Conservation (phyloP, 176 grass and related monocot genomes). For the barley (Hordeum vulgare) region DNA sequence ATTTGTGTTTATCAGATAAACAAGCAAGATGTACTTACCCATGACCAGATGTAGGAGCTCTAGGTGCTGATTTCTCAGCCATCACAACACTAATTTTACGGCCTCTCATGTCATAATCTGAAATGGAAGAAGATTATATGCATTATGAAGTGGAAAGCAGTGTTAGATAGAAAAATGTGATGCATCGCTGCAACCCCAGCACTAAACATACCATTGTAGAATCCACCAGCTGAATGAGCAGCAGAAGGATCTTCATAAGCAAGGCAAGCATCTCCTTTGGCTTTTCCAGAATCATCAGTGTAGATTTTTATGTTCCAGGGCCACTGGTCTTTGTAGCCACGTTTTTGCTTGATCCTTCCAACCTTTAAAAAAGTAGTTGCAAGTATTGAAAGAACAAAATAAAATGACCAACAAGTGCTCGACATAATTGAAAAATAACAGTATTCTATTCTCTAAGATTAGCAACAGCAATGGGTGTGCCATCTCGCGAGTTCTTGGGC, state of each 20-base stretch:
- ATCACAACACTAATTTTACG: slow-evolving; percentile 84
- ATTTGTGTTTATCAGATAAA: slow-evolving; percentile 6
- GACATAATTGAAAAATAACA: not conserved
- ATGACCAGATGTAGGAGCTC: slow-evolving; percentile 72
- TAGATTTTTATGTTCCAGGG: slow-evolving; percentile 99
- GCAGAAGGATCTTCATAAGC: slow-evolving; percentile 99
- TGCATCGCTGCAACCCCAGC: not conserved
- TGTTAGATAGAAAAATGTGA: not conserved
- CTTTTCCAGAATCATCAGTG: slow-evolving; percentile 85
- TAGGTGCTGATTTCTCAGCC: slow-evolving; percentile 97
- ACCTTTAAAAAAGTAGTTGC: slow-evolving; percentile 42
- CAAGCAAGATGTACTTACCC: slow-evolving; percentile 49
- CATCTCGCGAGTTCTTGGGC: not conserved
- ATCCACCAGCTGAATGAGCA: slow-evolving; percentile 93
- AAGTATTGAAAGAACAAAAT: slow-evolving; percentile 1
- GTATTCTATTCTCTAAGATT: not conserved
- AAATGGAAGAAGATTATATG: slow-evolving; percentile 16
- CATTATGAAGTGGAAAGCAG: slow-evolving; percentile 9
- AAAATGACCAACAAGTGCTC: not conserved
- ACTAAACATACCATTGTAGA: slow-evolving; percentile 79
- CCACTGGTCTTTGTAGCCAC: slow-evolving; percentile 98
- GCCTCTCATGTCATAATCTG: slow-evolving; percentile 96
- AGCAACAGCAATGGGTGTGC: not conserved
- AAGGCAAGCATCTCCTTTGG: slow-evolving; percentile 93
- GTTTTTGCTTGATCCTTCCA: slow-evolving; percentile 97